These are phyloP conservation scores for Yamadazyma endophytica DNA, from an alignment of 805 yeast genomes.

Conservation along the genomic window DNA sequence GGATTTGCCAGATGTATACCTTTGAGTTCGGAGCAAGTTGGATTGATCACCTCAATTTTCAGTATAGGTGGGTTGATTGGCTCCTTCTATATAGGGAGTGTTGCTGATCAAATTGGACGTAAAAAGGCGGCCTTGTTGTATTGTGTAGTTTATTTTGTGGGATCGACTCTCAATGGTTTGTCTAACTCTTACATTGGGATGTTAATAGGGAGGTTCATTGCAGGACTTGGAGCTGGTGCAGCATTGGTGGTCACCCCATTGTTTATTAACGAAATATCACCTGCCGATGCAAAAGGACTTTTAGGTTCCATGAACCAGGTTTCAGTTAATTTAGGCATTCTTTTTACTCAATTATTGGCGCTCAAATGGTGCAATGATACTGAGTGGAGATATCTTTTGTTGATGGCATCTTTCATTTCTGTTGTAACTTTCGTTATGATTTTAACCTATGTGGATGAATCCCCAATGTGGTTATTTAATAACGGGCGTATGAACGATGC, in stretches of 20 bases:
- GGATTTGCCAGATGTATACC: constrained; percentile 51
- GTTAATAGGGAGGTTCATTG: constrained; percentile 64
- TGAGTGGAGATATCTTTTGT: constrained; percentile 71
- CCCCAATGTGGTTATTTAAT: constrained; percentile 76
- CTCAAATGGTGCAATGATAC: constrained; percentile 58
- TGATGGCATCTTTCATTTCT: constrained; percentile 58
- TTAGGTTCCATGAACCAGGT: constrained; percentile 91
- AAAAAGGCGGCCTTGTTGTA: constrained; percentile 49
- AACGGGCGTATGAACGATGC: constrained; percentile 45
- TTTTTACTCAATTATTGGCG: constrained; percentile 74
- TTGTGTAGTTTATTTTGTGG: constrained; percentile 49
- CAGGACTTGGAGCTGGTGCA: constrained; percentile 86
- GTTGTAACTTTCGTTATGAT: constrained; percentile 40
- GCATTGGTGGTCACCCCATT: constrained; percentile 84
- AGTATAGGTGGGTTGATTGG: constrained; percentile 83
- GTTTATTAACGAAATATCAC: constrained; percentile 76
- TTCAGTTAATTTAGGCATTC: constrained; percentile 78
- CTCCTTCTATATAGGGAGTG: constrained; percentile 60
- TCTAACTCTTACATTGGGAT: constrained; percentile 43
- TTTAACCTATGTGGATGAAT: constrained; percentile 52
- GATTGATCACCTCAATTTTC: constrained; percentile 72
- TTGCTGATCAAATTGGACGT: constrained; percentile 68
- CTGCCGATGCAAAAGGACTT: constrained; percentile 62
- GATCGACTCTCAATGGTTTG: constrained; percentile 57
- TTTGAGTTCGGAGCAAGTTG: constrained; percentile 54